These are phyloP conservation scores for Bonia amplexicaulis DNA, from an alignment of 176 grass and related monocot species.

Conservation along the genomic window DNA sequence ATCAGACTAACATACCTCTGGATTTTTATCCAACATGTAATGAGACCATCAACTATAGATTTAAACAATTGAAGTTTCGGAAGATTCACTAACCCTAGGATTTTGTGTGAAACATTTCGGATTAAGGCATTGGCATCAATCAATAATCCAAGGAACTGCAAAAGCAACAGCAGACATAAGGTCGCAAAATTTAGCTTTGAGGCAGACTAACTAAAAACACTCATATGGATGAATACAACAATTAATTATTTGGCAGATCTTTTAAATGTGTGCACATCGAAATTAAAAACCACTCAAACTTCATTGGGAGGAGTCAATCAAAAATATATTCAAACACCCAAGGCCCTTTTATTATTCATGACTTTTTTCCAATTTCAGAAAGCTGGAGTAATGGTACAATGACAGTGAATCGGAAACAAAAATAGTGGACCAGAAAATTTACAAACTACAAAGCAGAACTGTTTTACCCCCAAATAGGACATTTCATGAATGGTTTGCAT, in stretches of 20 bases:
- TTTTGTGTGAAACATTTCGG: constrained; percentile 49
- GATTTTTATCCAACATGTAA: constrained; percentile 65
- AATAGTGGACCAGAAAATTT: not conserved
- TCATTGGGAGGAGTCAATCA: not conserved
- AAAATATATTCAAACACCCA: not conserved
- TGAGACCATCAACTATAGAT: constrained; percentile 63
- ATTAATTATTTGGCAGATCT: not conserved
- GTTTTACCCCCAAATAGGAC: no score
- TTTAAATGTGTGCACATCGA: not conserved
- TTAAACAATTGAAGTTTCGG: constrained; percentile 72
- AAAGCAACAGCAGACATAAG: constrained; percentile 19
- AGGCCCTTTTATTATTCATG: not conserved
- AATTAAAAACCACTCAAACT: not conserved
- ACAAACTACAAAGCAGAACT: not conserved
- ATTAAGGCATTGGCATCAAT: constrained; percentile 57
- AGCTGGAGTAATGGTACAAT: not conserved
- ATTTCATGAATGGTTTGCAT: no score
- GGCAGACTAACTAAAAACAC: not conserved
- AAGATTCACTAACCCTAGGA: constrained; percentile 59
- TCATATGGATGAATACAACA: not conserved
- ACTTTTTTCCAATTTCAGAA: not conserved
- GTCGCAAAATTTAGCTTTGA: not conserved
- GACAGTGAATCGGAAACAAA: not conserved
- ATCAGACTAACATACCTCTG: constrained; percentile 60
- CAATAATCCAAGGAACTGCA: constrained; percentile 81